A percentile compares a stretch with the other conserved stretches of the same genome.
phyloP scores from a whole-genome alignment of 2,329 filamentous ascomycete species.

The Furcasterigmium sp. region DNA sequence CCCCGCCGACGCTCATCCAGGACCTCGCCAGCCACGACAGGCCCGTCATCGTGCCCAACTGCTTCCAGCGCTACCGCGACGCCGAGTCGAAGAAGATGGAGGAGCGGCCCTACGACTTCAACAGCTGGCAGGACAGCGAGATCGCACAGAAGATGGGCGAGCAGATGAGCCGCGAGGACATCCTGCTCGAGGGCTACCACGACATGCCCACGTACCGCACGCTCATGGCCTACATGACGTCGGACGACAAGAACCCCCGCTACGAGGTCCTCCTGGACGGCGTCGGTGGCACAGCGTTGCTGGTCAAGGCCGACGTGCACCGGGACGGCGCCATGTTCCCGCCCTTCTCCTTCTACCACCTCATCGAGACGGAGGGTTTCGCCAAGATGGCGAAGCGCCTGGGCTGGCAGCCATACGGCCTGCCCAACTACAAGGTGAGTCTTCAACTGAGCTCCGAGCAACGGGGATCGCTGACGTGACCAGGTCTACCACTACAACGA shows the following conservation, averaged over 20 bases:
- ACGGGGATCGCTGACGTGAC: conserved; percentile 7
- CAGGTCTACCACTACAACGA: conserved; percentile 91
- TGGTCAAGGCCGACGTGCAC: conserved; percentile 96
- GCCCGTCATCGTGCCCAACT: conserved; percentile 91
- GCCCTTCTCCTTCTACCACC: conserved; percentile 89
- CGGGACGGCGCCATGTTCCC: conserved; percentile 98
- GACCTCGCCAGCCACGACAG: conserved; percentile 85
- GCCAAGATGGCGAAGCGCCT: conserved; percentile 92
- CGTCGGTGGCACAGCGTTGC: conserved; percentile 84
- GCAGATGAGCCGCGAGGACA: conserved; percentile 85
- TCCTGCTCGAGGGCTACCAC: conserved; percentile 86
- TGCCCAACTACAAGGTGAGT: conserved; percentile 92
- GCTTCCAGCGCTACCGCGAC: conserved; percentile 82
- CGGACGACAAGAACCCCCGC: conserved; percentile 49
- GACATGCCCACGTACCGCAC: conserved; percentile 90
- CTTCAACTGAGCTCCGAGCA: not conserved
- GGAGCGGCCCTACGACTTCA: conserved; percentile 90
- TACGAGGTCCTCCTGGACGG: conserved; percentile 77
- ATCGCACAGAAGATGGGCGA: conserved; percentile 69
- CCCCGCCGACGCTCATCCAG: conserved; percentile 78
- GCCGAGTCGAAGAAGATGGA: conserved; percentile 61
- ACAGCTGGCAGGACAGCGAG: conserved; percentile 91
- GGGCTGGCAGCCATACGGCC: conserved; percentile 79
- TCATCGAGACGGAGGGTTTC: conserved; percentile 97
- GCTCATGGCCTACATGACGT: conserved; percentile 81